These are phyloP conservation scores for Delitschia confertaspora DNA, from an alignment of 495 filamentous ascomycete genomes.

Conservation along the genomic window DNA sequence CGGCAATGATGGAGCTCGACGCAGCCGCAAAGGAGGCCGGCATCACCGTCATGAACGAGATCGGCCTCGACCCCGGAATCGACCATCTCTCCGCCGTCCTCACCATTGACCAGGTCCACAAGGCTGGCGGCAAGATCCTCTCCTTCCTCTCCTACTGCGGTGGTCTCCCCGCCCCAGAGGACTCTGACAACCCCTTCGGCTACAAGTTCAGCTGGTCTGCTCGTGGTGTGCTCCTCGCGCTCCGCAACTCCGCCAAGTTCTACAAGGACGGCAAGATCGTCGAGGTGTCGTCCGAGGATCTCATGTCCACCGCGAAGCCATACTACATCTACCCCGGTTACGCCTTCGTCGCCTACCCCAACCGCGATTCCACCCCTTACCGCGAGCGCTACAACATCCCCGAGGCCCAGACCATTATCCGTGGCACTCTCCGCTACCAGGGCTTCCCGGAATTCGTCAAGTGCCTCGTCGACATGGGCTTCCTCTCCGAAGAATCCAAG, in stretches of 20 bases:
- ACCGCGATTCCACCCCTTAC: constrained; percentile 82
- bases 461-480: constrained; percentile 75
- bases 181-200: constrained; percentile 81
- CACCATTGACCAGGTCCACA: constrained; percentile 76
- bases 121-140: constrained; percentile 74
- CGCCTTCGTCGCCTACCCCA: constrained; percentile 87
- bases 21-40: constrained; percentile 76
- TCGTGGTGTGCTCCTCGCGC: constrained; percentile 78
- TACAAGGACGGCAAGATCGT: constrained; percentile 69
- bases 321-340: constrained; percentile 85
- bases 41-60: constrained; percentile 98
- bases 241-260: constrained; percentile 77
- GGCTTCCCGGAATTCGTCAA: constrained; percentile 86
- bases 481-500: constrained; percentile 60
- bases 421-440: constrained; percentile 72
- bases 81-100: constrained; percentile 85
- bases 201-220: constrained; percentile 79
- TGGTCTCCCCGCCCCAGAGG: constrained; percentile 74
- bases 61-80: constrained; percentile 60
- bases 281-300: constrained; percentile 42
- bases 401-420: constrained; percentile 64
- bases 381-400: constrained; percentile 85
- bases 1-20: constrained; percentile 86
- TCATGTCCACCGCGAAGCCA: constrained; percentile 83
- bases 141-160: constrained; percentile 84